Evolutionary conservation across 2,329 filamentous ascomycete genomes (phyloP).

Genomic region (Botrytis aclada): DNA sequence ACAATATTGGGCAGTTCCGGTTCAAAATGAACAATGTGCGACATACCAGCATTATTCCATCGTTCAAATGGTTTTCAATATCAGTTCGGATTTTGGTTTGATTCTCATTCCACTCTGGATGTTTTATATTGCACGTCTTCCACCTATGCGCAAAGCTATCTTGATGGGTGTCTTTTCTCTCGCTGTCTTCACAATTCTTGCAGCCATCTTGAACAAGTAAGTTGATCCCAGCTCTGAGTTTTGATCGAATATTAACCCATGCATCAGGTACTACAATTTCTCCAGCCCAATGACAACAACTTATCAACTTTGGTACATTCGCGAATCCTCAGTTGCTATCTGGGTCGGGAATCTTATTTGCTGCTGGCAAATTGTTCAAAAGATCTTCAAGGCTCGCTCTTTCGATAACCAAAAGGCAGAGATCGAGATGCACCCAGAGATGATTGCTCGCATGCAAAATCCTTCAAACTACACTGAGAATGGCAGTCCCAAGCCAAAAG

Average conservation of each 20-base stretch:
- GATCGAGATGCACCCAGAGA: slow-evolving; percentile 16
- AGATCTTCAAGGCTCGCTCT: slow-evolving; percentile 28
- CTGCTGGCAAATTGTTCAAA: slow-evolving; percentile 42
- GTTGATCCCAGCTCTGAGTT: slow-evolving; percentile 19
- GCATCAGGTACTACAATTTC: slow-evolving; percentile 29
- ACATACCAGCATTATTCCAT: slow-evolving; percentile 55
- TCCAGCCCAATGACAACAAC: slow-evolving; percentile 35
- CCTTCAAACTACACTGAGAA: slow-evolving; percentile 13
- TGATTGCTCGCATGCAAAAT: slow-evolving; percentile 10
- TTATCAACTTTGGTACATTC: slow-evolving; percentile 47
- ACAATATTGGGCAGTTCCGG: slow-evolving; percentile 58
- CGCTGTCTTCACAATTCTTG: slow-evolving; percentile 53
- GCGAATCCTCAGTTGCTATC: slow-evolving; percentile 50
- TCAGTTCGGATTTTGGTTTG: slow-evolving; percentile 56
- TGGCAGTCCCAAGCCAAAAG: slow-evolving; percentile 14
- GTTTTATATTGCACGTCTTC: slow-evolving; percentile 41
- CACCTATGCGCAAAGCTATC: slow-evolving; percentile 43
- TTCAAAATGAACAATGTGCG: slow-evolving; percentile 44
- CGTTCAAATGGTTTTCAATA: slow-evolving; percentile 55
- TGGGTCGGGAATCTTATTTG: slow-evolving; percentile 51
- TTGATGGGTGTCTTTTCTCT: slow-evolving; percentile 46
- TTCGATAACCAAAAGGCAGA: slow-evolving; percentile 22
- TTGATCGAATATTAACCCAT: neutral
- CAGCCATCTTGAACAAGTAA: slow-evolving; percentile 48
- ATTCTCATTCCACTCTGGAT: slow-evolving; percentile 50